Evolutionary conservation across 2,329 filamentous ascomycete genomes (phyloP).

Genomic region (Beauveria varroae): DNA sequence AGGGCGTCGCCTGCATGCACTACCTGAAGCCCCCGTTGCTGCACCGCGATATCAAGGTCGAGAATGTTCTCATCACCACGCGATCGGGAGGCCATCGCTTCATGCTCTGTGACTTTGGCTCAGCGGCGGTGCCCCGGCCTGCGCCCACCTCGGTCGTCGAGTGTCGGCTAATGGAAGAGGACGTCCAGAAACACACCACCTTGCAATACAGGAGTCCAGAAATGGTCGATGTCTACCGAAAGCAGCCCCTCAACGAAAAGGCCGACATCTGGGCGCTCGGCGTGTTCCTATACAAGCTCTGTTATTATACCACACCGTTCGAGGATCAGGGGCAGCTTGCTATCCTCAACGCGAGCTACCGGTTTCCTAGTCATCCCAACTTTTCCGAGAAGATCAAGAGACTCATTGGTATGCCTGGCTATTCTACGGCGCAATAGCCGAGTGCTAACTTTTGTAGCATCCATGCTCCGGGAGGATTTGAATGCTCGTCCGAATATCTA

Average conservation of each 20-base stretch:
- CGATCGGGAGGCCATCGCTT: conserved; percentile 64
- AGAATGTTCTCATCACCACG: conserved; percentile 86
- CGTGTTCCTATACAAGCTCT: conserved; percentile 93
- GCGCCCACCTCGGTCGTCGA: conserved; percentile 82
- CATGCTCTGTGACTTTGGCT: conserved; percentile 98
- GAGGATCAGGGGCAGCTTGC: conserved; percentile 97
- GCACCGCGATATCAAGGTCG: conserved; percentile 93
- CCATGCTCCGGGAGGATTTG: conserved; percentile 83
- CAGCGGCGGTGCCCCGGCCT: conserved; percentile 72
- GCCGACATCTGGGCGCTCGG: conserved; percentile 97
- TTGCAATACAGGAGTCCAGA: conserved; percentile 96
- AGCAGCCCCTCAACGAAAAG: conserved; percentile 96
- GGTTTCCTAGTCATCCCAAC: conserved; percentile 76
- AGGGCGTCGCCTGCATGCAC: conserved; percentile 98
- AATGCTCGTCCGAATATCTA: conserved; percentile 82
- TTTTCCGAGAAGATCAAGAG: conserved; percentile 89
- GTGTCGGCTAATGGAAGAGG: conserved; percentile 88
- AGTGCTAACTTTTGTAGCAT: conserved; percentile 46
- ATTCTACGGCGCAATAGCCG: neutral
- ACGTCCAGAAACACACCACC: conserved; percentile 94
- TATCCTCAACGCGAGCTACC: conserved; percentile 91
- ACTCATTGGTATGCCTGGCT: conserved; percentile 60
- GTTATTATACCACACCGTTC: conserved; percentile 98
- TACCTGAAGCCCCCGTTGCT: conserved; percentile 91
- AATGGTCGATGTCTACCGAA: conserved; percentile 97